phyloP scores from a whole-genome alignment of 2,329 filamentous ascomycete species.

The Scopulariopsis brevicaulis region DNA sequence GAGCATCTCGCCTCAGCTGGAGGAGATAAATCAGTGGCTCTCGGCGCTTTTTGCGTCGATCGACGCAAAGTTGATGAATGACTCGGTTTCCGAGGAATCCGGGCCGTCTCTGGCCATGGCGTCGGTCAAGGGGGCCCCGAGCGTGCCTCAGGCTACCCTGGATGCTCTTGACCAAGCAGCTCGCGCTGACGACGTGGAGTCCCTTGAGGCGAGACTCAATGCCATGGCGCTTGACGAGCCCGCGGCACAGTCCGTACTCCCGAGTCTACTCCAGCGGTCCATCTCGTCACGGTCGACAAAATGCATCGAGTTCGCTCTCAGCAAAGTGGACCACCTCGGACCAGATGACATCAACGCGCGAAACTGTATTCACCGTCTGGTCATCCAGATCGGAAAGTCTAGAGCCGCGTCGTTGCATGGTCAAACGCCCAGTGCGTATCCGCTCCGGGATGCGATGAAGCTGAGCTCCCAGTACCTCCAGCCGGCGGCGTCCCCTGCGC shows the following conservation, averaged over 20 bases:
- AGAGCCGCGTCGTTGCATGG: conserved; percentile 29
- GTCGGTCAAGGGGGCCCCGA: conserved; percentile 63
- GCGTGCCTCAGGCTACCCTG: conserved; percentile 55
- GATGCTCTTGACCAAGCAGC: conserved; percentile 65
- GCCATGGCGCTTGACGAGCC: conserved; percentile 19
- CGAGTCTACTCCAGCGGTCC: conserved; percentile 68
- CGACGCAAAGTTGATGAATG: conserved; percentile 66
- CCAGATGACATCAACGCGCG: conserved; percentile 87
- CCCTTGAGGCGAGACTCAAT: conserved; percentile 43
- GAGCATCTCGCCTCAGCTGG: conserved; percentile 33
- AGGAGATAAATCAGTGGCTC: conserved; percentile 81
- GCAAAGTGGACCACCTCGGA: conserved; percentile 59
- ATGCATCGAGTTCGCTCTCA: conserved; percentile 62
- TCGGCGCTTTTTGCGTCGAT: conserved; percentile 49
- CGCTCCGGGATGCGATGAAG: conserved; percentile 36
- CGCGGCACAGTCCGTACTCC: conserved; percentile 54
- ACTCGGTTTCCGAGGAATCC: conserved; percentile 63
- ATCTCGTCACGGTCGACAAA: conserved; percentile 58
- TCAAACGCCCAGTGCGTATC: conserved; percentile 36
- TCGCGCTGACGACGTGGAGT: conserved; percentile 50
- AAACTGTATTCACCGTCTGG: conserved; percentile 84
- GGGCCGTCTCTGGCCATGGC: conserved; percentile 66
- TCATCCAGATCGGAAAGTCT: conserved; percentile 85
- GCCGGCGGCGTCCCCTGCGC: conserved; percentile 59
- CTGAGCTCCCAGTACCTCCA: conserved; percentile 65